Conservation (phyloP, 352 stramenopile genomes). For the Phytophthora podocarpi region DNA sequence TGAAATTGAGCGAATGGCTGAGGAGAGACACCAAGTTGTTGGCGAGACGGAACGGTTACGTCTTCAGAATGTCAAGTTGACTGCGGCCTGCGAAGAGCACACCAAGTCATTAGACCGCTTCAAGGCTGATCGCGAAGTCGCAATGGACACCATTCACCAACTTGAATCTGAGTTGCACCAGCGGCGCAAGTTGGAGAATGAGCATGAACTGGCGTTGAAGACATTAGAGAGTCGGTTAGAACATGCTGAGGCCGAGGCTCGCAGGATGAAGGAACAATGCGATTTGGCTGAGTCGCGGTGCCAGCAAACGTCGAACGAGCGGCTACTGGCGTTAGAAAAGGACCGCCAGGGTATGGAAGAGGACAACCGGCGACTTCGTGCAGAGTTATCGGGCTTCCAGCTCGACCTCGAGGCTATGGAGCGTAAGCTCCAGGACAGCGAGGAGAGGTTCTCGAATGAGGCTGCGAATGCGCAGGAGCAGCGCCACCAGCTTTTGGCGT, state of each 20-base stretch:
- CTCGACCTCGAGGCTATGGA: conserved; percentile 54
- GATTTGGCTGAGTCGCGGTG: conserved; percentile 42
- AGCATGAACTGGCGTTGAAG: conserved; percentile 48
- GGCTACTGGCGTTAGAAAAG: conserved; percentile 56
- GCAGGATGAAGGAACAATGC: conserved; percentile 46
- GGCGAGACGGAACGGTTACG: conserved; percentile 47
- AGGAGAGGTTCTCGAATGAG: conserved; percentile 44
- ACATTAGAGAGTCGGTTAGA: conserved; percentile 49
- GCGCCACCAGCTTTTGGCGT: conserved; percentile 32
- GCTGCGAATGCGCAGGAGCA: conserved; percentile 41
- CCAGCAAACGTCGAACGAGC: conserved; percentile 65
- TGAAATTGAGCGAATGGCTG: conserved; percentile 55
- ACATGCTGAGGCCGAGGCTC: conserved; percentile 47
- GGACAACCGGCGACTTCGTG: conserved; percentile 58
- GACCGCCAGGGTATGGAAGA: conserved; percentile 56
- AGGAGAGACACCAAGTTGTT: conserved; percentile 53
- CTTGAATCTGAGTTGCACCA: conserved; percentile 54
- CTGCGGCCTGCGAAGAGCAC: conserved; percentile 58
- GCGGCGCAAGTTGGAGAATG: conserved; percentile 40
- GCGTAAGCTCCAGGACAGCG: conserved; percentile 48
- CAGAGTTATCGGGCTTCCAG: conserved; percentile 50
- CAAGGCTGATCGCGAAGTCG: conserved; percentile 51
- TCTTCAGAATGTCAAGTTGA: conserved; percentile 66
- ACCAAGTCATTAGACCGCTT: conserved; percentile 48
- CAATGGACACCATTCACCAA: conserved; percentile 48